These are phyloP conservation scores for Tanacetum coccineum DNA, from an alignment of 129 eudicot genomes.

Conservation along the genomic window DNA sequence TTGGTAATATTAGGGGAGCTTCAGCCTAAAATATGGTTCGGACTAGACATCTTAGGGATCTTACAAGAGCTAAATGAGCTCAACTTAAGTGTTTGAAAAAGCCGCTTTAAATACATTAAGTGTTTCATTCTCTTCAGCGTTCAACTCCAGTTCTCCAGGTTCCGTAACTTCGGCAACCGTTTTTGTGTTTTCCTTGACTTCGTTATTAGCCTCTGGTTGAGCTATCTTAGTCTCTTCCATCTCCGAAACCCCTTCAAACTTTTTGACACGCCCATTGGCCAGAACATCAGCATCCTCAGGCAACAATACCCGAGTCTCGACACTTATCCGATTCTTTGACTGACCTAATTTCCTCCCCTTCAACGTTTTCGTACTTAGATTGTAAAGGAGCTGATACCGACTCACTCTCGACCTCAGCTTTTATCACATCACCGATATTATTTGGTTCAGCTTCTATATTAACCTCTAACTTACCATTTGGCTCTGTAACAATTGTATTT, in stretches of 20 bases:
- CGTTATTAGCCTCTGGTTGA: slow-evolving; percentile 29
- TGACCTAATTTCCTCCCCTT: slow-evolving; percentile 14
- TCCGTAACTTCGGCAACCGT: background rate
- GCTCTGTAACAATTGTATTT: too few species aligned
- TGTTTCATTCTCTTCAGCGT: slow-evolving; percentile 29
- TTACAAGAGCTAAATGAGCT: too few species aligned
- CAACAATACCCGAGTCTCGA: slow-evolving; percentile 13
- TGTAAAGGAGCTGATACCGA: too few species aligned
- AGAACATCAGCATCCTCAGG: slow-evolving; percentile 19
- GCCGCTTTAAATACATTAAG: too few species aligned
- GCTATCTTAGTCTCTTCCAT: slow-evolving; percentile 26
- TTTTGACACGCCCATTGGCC: slow-evolving; percentile 27
- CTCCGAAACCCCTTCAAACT: slow-evolving; percentile 24
- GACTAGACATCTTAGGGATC: too few species aligned
- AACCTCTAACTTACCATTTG: too few species aligned
- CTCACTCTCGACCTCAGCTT: too few species aligned
- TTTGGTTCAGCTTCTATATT: too few species aligned
- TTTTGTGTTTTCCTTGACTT: slow-evolving; percentile 22
- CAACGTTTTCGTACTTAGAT: slow-evolving; percentile 26
- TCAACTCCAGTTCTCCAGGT: slow-evolving; percentile 26
- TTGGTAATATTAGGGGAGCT: too few species aligned
- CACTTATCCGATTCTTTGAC: slow-evolving; percentile 26
- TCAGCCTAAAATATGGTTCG: too few species aligned
- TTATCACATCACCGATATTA: too few species aligned
- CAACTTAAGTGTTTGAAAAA: too few species aligned